phyloP scores from a whole-genome alignment of 1,139 yeast genomes.

The Lodderomyces metapsilosis region DNA sequence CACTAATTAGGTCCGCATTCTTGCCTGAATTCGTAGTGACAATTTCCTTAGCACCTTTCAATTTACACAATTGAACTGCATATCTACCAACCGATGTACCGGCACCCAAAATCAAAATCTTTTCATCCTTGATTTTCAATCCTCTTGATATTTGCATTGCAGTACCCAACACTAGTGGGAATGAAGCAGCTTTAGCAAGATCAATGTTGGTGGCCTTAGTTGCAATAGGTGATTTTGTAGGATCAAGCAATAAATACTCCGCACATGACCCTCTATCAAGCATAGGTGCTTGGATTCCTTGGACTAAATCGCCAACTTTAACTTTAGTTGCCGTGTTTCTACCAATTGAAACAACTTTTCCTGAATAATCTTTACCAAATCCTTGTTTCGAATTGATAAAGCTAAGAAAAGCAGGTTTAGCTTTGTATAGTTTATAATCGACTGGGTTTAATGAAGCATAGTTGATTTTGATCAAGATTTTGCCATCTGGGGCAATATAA shows the following conservation, averaged over 20 bases:
- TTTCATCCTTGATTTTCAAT: constrained; percentile 13
- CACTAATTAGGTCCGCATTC: constrained; percentile 38
- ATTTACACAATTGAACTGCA: constrained; percentile 56
- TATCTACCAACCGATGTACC: constrained; percentile 67
- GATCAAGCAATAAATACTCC: constrained; percentile 37
- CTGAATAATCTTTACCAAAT: constrained; percentile 68
- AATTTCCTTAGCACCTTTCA: constrained; percentile 44
- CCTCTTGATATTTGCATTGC: constrained; percentile 45
- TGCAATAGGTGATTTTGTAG: constrained; percentile 37
- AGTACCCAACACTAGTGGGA: constrained; percentile 58
- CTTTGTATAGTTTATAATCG: constrained; percentile 52
- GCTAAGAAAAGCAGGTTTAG: constrained; percentile 12
- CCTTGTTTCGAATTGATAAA: constrained; percentile 27
- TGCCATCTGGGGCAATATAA: constrained; percentile 36
- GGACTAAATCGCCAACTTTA: constrained; percentile 61
- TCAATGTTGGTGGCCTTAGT: constrained; percentile 48
- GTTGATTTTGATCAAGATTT: constrained; percentile 56
- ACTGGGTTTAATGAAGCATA: constrained; percentile 68
- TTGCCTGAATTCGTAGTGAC: constrained; percentile 37
- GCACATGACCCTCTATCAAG: constrained; percentile 55
- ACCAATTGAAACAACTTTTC: constrained; percentile 62
- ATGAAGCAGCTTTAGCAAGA: constrained; percentile 56
- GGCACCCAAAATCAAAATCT: constrained; percentile 69
- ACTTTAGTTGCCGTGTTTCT: constrained; percentile 21
- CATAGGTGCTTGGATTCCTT: constrained; percentile 53